Base-by-base conservation (phyloP, 2,329 filamentous ascomycete genomes). In the Arthroderma sp. region DNA sequence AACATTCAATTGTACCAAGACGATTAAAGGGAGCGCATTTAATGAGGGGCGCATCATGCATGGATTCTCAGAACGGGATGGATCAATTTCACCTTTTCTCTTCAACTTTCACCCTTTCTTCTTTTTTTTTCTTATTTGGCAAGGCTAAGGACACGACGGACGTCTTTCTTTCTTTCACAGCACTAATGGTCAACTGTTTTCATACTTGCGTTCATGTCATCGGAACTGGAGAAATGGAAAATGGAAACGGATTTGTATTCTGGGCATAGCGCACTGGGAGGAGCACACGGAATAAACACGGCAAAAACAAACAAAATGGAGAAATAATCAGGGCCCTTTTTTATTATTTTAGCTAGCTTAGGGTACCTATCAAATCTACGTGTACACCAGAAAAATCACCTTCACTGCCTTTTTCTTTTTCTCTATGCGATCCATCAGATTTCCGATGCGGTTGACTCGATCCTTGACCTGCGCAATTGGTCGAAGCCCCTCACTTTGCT, bases 361-460 rank as follows among this genome's bases (percentile, higher is more conserved):
- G 47, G n/a, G 28, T 35, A 51, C 25, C 47, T 51, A 51, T 33
- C 13, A 51, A 31, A 51, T 51, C 47, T 51, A 51, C 47, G 23
- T 51, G 28, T 33, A 17, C 28, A 31, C 28, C 28, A 31, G 28
- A 31, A n/a, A n/a, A n/a, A n/a, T 25, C 15, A 11, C 13, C 47
- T 9, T 9, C 44, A 7, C 2, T 15, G 41, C 44, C 21, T 21
- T 11, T 51, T 51, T 33, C 25, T 51, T 51, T 51, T 51, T 35
- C 25, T 2, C 2, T 4, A 33, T 33, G 23, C 41, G 41, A 47
- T 47, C 41, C 19, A 25, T 47, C 41, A 28, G 41, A 47, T 47
- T 47, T 47, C 13, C 23, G 41, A 47, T 21, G 4, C 19, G 41
- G 25, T 25, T 13, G 19, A 25, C 41, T 23, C 25, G 41, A 21